A percentile compares a stretch with the other conserved stretches of the same genome.
Conservation (phyloP, 192 early-diverging fungal genomes). For the Dimargaris xerosporica region DNA sequence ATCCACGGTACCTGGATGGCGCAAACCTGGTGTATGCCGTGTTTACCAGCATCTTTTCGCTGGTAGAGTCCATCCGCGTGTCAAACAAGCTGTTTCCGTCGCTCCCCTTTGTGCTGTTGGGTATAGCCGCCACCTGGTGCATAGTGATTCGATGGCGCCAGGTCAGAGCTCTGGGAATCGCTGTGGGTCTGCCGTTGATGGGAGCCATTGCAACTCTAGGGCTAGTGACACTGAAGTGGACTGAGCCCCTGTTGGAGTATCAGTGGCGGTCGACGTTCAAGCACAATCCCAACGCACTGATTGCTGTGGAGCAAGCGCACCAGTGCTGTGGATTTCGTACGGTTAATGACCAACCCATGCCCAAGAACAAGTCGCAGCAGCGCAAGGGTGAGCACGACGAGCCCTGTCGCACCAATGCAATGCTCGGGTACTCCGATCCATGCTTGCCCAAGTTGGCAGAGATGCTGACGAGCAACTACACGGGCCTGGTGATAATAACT, state of each 20-base stretch:
- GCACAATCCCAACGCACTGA: not conserved
- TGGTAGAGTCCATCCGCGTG: no score
- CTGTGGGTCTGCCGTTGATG: not conserved
- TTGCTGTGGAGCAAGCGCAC: not conserved
- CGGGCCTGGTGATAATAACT: not conserved
- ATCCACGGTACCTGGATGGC: no score
- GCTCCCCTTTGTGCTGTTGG: not conserved
- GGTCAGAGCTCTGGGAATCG: not conserved
- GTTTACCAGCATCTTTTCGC: no score
- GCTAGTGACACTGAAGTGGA: not conserved
- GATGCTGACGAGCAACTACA: not conserved
- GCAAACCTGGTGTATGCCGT: no score
- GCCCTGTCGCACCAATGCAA: not conserved
- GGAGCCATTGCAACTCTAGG: not conserved
- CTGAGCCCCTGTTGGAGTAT: not conserved
- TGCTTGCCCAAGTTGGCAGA: not conserved
- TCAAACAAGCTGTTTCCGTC: not conserved
- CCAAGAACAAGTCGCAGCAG: not conserved
- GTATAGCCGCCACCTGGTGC: not conserved
- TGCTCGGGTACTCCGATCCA: not conserved
- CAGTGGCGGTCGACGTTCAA: not conserved
- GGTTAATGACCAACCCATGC: not conserved
- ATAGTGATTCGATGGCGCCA: not conserved
- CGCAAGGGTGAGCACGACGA: not conserved
- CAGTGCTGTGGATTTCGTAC: slow-evolving; percentile 6